phyloP scores from a whole-genome alignment of 257 asterid genomes.

The Eustoma russellianum region DNA sequence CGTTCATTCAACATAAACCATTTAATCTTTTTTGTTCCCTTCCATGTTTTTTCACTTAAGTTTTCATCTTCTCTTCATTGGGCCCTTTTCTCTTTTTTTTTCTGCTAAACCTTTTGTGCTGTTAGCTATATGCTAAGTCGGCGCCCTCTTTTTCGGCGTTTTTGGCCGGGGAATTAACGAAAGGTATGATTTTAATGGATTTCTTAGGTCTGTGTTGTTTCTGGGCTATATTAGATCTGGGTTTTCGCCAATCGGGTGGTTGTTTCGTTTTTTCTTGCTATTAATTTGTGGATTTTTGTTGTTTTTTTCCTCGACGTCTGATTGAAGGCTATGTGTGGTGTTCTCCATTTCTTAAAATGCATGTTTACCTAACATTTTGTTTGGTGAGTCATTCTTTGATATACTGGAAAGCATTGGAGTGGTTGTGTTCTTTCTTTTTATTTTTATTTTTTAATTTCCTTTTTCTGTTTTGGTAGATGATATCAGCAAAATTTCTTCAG shows the following conservation, averaged over 20 bases:
- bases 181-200: conserved; percentile 33
- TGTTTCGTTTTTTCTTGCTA: conserved; percentile 1
- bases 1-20: neutral
- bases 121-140: conserved; percentile 13
- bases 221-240: conserved; percentile 38
- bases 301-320: conserved; percentile 11
- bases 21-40: neutral
- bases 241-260: conserved; percentile 6
- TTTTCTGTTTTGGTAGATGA: neutral
- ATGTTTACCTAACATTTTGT: conserved; percentile 32
- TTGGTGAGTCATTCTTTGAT: conserved; percentile 1
- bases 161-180: conserved; percentile 5
- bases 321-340: conserved; percentile 19
- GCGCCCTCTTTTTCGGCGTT: conserved; percentile 17
- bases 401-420: conserved; percentile 1
- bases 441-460: too few relatives aligned
- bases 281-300: neutral
- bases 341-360: conserved; percentile 9
- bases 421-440: neutral
- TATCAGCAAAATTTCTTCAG: conserved; percentile 6
- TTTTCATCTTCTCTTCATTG: neutral
- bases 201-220: conserved; percentile 7
- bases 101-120: conserved; percentile 7
- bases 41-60: neutral
- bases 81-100: neutral